These are phyloP conservation scores for Asterochloris erici DNA, from an alignment of 139 green algal species.

Conservation along the genomic window DNA sequence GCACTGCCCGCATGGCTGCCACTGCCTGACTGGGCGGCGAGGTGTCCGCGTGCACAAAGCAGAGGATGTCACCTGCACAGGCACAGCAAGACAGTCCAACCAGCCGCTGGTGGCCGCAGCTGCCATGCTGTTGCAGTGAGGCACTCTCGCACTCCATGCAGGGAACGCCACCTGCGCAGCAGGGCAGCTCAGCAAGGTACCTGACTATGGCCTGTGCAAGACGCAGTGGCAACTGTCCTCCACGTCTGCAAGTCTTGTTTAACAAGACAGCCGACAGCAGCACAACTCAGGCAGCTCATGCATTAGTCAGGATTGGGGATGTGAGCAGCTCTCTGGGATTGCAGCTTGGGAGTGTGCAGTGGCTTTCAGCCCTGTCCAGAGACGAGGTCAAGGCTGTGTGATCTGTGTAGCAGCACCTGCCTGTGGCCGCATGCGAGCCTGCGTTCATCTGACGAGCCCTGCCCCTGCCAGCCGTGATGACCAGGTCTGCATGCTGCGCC, in stretches of 20 bases:
- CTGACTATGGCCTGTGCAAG: neutral
- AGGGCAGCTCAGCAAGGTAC: neutral
- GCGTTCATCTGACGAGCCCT: constrained; percentile 76
- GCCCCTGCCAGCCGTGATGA: constrained; percentile 27
- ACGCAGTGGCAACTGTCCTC: neutral
- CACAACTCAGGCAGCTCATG: neutral
- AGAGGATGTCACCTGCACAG: constrained; percentile 29
- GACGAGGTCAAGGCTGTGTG: neutral
- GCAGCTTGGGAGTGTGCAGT: neutral
- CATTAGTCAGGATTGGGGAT: neutral
- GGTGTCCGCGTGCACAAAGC: constrained; percentile 58
- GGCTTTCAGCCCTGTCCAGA: neutral
- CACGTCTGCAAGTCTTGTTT: neutral
- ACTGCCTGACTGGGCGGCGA: constrained; percentile 34
- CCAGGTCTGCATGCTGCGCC: constrained; percentile 6
- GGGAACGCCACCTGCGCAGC: neutral
- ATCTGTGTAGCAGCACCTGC: constrained; percentile 1
- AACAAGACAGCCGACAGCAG: neutral
- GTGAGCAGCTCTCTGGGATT: neutral
- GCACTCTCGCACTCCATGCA: neutral
- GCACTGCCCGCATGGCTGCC: constrained; percentile 14
- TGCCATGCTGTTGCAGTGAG: neutral
- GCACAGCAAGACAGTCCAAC: neutral
- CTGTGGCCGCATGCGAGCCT: constrained; percentile 40
- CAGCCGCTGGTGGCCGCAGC: too few relatives aligned